Conservation (phyloP, 1,284 basidiomycete genomes). For the Fomitopsis schrenkii region DNA sequence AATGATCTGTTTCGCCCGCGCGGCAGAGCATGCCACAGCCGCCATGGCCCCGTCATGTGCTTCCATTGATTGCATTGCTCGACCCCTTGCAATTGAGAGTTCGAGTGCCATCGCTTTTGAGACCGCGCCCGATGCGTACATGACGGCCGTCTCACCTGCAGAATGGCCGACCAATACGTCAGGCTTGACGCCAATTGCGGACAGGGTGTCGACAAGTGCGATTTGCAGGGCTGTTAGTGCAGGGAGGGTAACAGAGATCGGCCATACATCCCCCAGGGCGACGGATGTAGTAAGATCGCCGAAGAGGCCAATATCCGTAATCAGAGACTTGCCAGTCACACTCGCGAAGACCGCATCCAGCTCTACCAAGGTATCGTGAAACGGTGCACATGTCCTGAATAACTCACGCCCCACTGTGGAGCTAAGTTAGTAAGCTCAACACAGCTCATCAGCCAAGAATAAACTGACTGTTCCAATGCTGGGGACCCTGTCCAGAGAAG, state of each 20-base stretch:
- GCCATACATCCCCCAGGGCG: constrained; percentile 28
- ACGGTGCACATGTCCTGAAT: constrained; percentile 29
- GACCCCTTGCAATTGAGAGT: constrained; percentile 34
- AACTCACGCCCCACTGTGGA: constrained; percentile 37
- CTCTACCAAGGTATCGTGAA: constrained; percentile 32
- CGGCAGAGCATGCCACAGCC: constrained; percentile 31
- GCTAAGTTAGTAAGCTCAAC: neutral
- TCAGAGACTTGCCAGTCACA: constrained; percentile 32
- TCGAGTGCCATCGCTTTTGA: constrained; percentile 36
- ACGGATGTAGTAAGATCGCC: neutral
- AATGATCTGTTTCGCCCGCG: constrained; percentile 22
- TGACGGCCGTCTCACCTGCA: constrained; percentile 37
- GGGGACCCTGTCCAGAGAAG: constrained; percentile 7
- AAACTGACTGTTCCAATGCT: constrained; percentile 7
- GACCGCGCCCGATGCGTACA: constrained; percentile 39
- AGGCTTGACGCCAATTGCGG: constrained; percentile 31
- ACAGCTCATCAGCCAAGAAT: neutral
- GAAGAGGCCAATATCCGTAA: constrained; percentile 31
- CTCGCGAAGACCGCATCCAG: constrained; percentile 30
- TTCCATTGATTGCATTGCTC: constrained; percentile 32
- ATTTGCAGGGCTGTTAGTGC: constrained; percentile 40
- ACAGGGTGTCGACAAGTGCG: constrained; percentile 37
- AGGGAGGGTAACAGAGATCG: constrained; percentile 31
- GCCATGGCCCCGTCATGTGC: constrained; percentile 36
- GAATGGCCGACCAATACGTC: constrained; percentile 38